These are phyloP conservation scores for Lentinus tigrinus DNA, from an alignment of 768 basidiomycete genomes.

Conservation along the genomic window DNA sequence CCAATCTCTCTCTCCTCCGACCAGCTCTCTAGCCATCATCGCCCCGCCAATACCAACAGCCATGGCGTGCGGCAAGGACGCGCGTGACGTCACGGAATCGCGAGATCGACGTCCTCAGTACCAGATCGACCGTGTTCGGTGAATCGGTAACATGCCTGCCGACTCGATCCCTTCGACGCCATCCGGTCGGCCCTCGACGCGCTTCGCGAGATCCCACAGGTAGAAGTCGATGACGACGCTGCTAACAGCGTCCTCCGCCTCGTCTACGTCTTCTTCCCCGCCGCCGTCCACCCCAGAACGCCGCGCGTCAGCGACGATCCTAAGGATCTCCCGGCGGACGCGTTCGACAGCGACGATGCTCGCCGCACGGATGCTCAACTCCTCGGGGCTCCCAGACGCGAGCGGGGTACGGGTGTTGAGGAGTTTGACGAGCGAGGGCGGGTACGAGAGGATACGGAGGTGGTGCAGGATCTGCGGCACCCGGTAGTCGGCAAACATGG, in stretches of 20 bases:
- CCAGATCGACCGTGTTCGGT: constrained; percentile 84
- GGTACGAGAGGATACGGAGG: constrained; percentile 72
- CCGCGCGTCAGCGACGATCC: constrained; percentile 17
- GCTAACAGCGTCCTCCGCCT: constrained; percentile 38
- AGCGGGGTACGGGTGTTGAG: constrained; percentile 48
- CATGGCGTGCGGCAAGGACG: too few relatives aligned
- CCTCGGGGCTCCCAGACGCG: constrained; percentile 59
- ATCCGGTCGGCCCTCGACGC: constrained; percentile 62
- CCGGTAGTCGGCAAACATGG: constrained; percentile 94
- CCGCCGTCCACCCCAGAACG: not conserved
- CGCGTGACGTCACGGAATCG: too few relatives aligned
- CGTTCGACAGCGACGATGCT: constrained; percentile 80
- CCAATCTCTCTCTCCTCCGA: too few relatives aligned
- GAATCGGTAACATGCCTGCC: constrained; percentile 60
- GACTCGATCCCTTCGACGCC: constrained; percentile 55
- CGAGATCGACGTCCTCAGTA: constrained; percentile 45
- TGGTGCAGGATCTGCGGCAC: constrained; percentile 91
- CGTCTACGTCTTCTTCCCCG: not conserved
- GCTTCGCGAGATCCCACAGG: constrained; percentile 85
- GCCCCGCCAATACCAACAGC: too few relatives aligned
- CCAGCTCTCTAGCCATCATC: too few relatives aligned
- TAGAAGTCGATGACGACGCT: constrained; percentile 91
- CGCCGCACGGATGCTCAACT: constrained; percentile 76
- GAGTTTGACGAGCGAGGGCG: constrained; percentile 51
- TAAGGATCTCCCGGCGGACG: constrained; percentile 58